A percentile compares a stretch with the other conserved stretches of the same genome.
Conservation (phyloP, 1,284 basidiomycete genomes). For the Sporisorium sorghi region DNA sequence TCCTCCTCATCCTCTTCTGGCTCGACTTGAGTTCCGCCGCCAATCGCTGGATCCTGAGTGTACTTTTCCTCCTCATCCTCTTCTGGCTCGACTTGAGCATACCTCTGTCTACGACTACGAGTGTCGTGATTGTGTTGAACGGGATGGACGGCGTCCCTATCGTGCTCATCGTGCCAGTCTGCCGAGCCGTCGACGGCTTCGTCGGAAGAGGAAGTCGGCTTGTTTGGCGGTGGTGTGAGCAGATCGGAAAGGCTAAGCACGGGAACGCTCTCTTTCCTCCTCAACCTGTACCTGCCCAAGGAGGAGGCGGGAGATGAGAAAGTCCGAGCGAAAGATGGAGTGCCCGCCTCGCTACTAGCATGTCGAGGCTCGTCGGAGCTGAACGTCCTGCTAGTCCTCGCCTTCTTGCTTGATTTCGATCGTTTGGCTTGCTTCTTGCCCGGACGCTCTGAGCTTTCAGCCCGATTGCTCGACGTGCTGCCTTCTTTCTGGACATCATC, state of each 20-base stretch:
- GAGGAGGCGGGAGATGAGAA: constrained; percentile 24
- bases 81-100: neutral
- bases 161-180: constrained; percentile 6
- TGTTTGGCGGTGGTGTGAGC: constrained; percentile 10
- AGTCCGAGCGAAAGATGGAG: neutral
- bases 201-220: neutral
- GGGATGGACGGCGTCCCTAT: neutral
- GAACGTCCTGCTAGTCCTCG: neutral
- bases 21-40: neutral
- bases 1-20: too few species aligned
- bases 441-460: neutral
- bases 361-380: neutral
- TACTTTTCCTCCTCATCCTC: neutral
- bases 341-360: constrained; percentile 10
- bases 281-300: constrained; percentile 23
- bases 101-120: neutral
- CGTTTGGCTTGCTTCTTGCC: neutral
- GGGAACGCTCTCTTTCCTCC: constrained; percentile 27
- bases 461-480: neutral
- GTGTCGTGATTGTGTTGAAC: neutral
- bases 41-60: neutral
- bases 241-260: constrained; percentile 14
- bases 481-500: neutral
- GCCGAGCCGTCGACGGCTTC: neutral
- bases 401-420: neutral